These are phyloP conservation scores for Fusarium siculi DNA, from an alignment of 2,329 filamentous ascomycete species.

Conservation along the genomic window DNA sequence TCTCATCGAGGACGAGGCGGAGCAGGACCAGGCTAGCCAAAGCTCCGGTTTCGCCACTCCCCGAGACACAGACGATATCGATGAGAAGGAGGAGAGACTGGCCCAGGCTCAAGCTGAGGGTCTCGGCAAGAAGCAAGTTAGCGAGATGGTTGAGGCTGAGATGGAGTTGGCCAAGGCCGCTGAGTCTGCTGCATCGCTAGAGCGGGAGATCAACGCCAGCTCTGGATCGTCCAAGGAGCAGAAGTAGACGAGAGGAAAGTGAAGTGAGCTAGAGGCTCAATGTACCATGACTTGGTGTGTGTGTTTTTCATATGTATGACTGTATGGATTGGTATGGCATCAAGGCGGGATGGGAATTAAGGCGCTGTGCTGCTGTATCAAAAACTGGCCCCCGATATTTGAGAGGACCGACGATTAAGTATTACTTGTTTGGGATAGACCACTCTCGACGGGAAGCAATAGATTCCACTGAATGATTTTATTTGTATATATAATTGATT, in stretches of 20 bases:
- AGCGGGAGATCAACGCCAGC: conserved; percentile 43
- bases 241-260: conserved; percentile 48
- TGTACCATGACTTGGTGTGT: conserved; percentile 42
- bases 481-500: conserved; percentile 37
- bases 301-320: conserved; percentile 49
- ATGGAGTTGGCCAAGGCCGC: conserved; percentile 54
- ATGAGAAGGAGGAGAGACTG: conserved; percentile 86
- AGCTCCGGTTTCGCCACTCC: conserved; percentile 78
- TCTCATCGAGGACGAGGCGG: conserved; percentile 95
- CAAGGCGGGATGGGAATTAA: conserved; percentile 30
- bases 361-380: conserved; percentile 45
- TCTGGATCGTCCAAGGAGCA: conserved; percentile 45
- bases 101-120: conserved; percentile 61
- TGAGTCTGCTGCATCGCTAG: conserved; percentile 37
- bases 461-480: conserved; percentile 46
- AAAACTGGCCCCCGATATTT: conserved; percentile 30
- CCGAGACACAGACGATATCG: conserved; percentile 90
- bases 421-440: conserved; percentile 42
- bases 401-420: conserved; percentile 33
- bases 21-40: conserved; percentile 86
- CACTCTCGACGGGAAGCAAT: conserved; percentile 46
- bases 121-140: conserved; percentile 59
- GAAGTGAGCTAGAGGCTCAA: conserved; percentile 20
- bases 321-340: conserved; percentile 45
- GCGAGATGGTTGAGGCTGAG: conserved; percentile 67